Percentiles rank a stretch among this genome's conserved stretches.
Conservation (phyloP, 495 filamentous ascomycete species). For the Hypoxylon trugodes region DNA sequence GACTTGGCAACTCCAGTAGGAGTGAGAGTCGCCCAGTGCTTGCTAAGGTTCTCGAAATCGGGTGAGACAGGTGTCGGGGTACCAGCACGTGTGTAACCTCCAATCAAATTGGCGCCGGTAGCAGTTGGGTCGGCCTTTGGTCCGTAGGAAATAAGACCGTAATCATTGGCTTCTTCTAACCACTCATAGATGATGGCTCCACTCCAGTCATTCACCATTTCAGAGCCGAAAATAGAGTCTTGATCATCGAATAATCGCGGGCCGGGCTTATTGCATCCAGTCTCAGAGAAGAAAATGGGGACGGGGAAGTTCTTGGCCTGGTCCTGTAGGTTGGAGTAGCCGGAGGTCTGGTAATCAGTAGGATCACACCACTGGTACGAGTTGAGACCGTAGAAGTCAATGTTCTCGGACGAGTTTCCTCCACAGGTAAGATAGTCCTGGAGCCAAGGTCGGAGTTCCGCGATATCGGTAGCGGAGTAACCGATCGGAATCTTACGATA, state of each 20-base stretch:
- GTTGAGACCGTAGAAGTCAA: slow-evolving; percentile 88
- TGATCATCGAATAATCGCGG: slow-evolving; percentile 83
- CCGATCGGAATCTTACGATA: slow-evolving; percentile 86
- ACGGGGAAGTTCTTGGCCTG: slow-evolving; percentile 64
- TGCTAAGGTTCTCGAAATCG: slow-evolving; percentile 80
- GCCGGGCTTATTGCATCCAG: slow-evolving; percentile 72
- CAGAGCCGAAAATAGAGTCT: slow-evolving; percentile 72
- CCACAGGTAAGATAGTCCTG: slow-evolving; percentile 89
- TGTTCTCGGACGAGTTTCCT: slow-evolving; percentile 68
- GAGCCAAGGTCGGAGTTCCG: slow-evolving; percentile 80
- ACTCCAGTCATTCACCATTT: slow-evolving; percentile 81
- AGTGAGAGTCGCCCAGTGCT: slow-evolving; percentile 75
- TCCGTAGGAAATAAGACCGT: slow-evolving; percentile 85
- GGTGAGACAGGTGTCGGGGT: slow-evolving; percentile 77
- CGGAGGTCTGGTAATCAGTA: slow-evolving; percentile 68
- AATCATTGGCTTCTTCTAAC: slow-evolving; percentile 86
- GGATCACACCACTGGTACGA: slow-evolving; percentile 89
- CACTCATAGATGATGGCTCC: slow-evolving; percentile 90
- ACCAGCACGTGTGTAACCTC: slow-evolving; percentile 73
- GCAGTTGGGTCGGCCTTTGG: slow-evolving; percentile 56
- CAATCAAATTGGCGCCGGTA: slow-evolving; percentile 62
- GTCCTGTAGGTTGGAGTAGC: slow-evolving; percentile 71
- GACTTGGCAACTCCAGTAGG: slow-evolving; percentile 72
- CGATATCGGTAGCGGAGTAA: slow-evolving; percentile 90
- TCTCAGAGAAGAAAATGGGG: slow-evolving; percentile 88